Evolutionary conservation across 2,329 filamentous ascomycete species (phyloP).

Genomic region (Helotiales sp.): DNA sequence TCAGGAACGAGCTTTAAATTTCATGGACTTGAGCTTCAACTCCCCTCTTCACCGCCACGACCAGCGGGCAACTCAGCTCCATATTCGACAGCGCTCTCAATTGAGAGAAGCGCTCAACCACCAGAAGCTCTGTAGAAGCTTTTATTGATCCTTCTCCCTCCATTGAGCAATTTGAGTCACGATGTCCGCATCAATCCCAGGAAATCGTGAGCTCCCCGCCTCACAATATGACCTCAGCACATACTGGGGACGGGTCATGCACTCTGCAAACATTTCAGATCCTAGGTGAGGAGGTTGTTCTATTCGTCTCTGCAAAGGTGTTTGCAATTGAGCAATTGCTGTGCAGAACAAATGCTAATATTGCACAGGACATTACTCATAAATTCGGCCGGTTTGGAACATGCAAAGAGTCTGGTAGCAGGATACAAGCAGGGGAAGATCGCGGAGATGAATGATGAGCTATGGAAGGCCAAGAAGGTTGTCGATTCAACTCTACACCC

Average conservation of each 20-base stretch:
- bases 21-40: background rate
- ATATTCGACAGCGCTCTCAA: background rate
- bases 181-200: slow-evolving; percentile 68
- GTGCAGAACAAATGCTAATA: slow-evolving; percentile 21
- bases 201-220: slow-evolving; percentile 77
- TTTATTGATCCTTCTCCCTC: background rate
- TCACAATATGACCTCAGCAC: slow-evolving; percentile 92
- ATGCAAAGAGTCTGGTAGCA: slow-evolving; percentile 79
- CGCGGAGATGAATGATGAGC: slow-evolving; percentile 78
- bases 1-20: background rate
- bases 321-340: slow-evolving; percentile 10
- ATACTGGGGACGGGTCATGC: slow-evolving; percentile 92
- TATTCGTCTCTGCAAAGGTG: slow-evolving; percentile 1
- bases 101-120: background rate
- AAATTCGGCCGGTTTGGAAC: slow-evolving; percentile 73
- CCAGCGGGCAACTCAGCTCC: background rate
- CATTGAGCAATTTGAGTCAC: background rate
- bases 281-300: slow-evolving; percentile 71
- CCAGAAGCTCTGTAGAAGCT: background rate
- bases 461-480: slow-evolving; percentile 96
- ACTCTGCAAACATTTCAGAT: slow-evolving; percentile 87
- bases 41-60: background rate
- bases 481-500: slow-evolving; percentile 96
- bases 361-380: slow-evolving; percentile 77
- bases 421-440: slow-evolving; percentile 85